Percentiles rank a stretch among this genome's conserved stretches.
These are phyloP conservation scores for Penicillium salamii DNA, from an alignment of 495 filamentous ascomycete genomes.

Conservation along the genomic window DNA sequence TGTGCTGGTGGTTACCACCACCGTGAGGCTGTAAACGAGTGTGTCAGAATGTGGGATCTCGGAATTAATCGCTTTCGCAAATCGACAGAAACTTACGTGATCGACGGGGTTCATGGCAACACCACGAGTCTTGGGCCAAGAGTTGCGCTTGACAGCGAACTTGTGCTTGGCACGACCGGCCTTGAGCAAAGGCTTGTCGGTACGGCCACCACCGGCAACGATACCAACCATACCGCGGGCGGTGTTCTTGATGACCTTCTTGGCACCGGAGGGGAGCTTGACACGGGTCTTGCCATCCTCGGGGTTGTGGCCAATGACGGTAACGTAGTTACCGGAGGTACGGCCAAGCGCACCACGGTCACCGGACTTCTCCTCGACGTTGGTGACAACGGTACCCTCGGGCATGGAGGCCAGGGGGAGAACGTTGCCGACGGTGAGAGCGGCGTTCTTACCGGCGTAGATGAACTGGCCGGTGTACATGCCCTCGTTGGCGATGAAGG, in stretches of 20 bases:
- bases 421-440: conserved; percentile 93
- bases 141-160: conserved; percentile 99
- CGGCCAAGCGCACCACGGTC: conserved; percentile 94
- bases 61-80: neutral
- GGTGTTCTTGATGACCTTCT: conserved; percentile 94
- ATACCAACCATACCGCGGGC: conserved; percentile 99
- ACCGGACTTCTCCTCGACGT: conserved; percentile 98
- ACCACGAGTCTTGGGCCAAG: conserved; percentile 99
- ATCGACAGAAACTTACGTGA: conserved; percentile 61
- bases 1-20: conserved; percentile 99
- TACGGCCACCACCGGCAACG: conserved; percentile 97
- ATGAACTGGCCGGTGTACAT: conserved; percentile 99
- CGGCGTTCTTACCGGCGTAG: conserved; percentile 98
- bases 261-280: conserved; percentile 97
- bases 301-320: conserved; percentile 97
- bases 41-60: conserved; percentile 27
- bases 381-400: conserved; percentile 97
- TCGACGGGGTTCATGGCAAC: conserved; percentile 99
- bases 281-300: conserved; percentile 99
- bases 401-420: conserved; percentile 90
- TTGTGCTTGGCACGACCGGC: conserved; percentile 98
- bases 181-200: conserved; percentile 99
- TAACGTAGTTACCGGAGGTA: conserved; percentile 99
- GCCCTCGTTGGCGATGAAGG: conserved; percentile 99
- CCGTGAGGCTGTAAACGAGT: conserved; percentile 74